These are phyloP conservation scores for Calonectria hongkongensis DNA, from an alignment of 2,329 filamentous ascomycete genomes.

Conservation along the genomic window DNA sequence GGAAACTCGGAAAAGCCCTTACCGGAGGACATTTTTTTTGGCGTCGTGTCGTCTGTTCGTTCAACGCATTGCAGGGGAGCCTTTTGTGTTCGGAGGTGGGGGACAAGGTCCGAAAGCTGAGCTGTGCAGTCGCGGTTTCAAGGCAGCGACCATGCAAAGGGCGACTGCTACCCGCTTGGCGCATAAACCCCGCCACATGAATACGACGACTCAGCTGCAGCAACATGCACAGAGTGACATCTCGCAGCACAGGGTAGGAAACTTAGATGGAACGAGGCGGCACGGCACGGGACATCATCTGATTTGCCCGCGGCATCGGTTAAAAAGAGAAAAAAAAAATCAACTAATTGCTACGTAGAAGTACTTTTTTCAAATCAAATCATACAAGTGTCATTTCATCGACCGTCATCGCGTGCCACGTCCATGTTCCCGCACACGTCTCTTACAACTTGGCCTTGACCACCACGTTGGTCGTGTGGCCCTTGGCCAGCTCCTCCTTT, in stretches of 20 bases:
- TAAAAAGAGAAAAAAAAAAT: constrained; percentile 23
- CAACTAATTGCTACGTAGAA: constrained; percentile 33
- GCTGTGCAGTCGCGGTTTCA: constrained; percentile 43
- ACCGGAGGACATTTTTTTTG: constrained; percentile 65
- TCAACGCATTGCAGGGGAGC: constrained; percentile 43
- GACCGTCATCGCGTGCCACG: constrained; percentile 34
- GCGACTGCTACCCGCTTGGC: constrained; percentile 40
- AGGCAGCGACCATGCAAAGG: constrained; percentile 30
- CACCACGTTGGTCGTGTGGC: constrained; percentile 43
- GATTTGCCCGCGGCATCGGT: constrained; percentile 24
- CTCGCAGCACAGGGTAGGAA: constrained; percentile 20
- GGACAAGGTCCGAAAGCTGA: constrained; percentile 22
- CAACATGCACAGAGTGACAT: neutral
- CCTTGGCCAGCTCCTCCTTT: constrained; percentile 64
- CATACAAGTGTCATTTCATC: constrained; percentile 30
- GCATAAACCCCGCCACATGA: constrained; percentile 45
- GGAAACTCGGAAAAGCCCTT: constrained; percentile 77
- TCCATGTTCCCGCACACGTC: constrained; percentile 33
- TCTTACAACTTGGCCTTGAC: constrained; percentile 53
- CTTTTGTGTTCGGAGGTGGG: neutral
- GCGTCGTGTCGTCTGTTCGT: constrained; percentile 1
- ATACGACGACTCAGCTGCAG: constrained; percentile 25
- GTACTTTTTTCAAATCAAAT: constrained; percentile 23
- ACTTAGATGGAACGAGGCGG: neutral
- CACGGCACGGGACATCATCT: constrained; percentile 23